Conservation (phyloP, 2,329 filamentous ascomycete genomes). For the Pseudogymnoascus sp. region DNA sequence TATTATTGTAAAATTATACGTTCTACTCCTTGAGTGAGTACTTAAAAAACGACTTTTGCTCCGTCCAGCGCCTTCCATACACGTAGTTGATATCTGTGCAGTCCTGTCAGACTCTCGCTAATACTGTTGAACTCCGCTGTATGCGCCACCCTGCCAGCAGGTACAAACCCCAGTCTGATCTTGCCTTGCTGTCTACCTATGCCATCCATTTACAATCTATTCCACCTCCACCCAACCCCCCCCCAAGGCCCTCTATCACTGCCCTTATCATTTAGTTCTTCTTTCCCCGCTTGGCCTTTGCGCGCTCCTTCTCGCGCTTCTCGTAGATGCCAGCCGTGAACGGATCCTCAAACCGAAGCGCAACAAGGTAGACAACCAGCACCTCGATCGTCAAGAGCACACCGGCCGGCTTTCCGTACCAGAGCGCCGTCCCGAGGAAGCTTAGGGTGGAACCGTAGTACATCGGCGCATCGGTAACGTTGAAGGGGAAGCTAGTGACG, state of each 20-base stretch:
- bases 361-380: conserved; percentile 68
- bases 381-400: conserved; percentile 69
- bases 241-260: neutral
- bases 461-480: conserved; percentile 84
- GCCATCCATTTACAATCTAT: neutral
- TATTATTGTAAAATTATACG: neutral
- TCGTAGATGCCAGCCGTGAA: conserved; percentile 92
- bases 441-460: conserved; percentile 91
- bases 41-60: conserved; percentile 8
- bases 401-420: conserved; percentile 82
- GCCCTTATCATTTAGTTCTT: conserved; percentile 23
- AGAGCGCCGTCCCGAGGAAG: conserved; percentile 80
- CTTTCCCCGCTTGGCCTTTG: conserved; percentile 28
- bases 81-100: conserved; percentile 10
- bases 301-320: conserved; percentile 61
- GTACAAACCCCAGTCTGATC: neutral
- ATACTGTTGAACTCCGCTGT: conserved; percentile 7
- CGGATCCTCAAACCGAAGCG: conserved; percentile 81
- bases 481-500: conserved; percentile 94
- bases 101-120: conserved; percentile 8
- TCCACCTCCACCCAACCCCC: neutral
- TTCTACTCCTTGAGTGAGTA: conserved; percentile 2
- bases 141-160: conserved; percentile 4
- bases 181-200: neutral
- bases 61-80: conserved; percentile 8